These are phyloP conservation scores for Ligustrum vulgare DNA, from an alignment of 257 asterid genomes.

Conservation along the genomic window DNA sequence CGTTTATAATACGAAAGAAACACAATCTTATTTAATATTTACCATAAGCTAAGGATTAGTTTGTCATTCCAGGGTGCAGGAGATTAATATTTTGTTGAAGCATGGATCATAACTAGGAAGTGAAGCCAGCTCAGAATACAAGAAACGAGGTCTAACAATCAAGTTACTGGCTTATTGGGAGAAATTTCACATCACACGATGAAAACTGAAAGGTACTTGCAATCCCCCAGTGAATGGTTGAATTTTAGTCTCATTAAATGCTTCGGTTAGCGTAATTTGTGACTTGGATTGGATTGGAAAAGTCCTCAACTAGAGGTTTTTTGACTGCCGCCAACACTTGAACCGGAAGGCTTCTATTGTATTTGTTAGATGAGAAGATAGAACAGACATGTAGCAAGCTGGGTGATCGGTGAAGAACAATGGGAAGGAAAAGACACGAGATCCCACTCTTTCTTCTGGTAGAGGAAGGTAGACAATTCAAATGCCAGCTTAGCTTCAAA, in stretches of 20 bases:
- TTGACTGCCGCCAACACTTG: neutral
- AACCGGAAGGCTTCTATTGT: neutral
- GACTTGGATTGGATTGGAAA: neutral
- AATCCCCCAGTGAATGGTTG: neutral
- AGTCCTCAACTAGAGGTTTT: neutral
- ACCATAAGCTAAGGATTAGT: neutral
- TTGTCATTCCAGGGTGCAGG: neutral
- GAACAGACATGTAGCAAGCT: neutral
- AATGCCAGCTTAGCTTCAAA: neutral
- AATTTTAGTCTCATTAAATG: neutral
- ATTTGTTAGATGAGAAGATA: neutral
- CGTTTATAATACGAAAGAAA: neutral
- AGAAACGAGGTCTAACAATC: neutral
- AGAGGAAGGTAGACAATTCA: neutral
- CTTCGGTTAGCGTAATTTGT: neutral
- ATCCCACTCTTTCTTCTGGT: neutral
- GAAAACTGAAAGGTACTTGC: neutral
- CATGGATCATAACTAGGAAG: neutral
- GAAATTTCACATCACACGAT: neutral
- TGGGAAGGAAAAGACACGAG: neutral
- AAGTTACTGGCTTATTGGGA: neutral
- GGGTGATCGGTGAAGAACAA: neutral
- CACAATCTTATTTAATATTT: neutral
- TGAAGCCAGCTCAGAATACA: neutral
- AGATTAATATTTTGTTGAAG: neutral